Evolutionary conservation across 2,329 filamentous ascomycete species (phyloP), one percentile per base, ranked within the genome.

Genomic region (Fusarium citri): DNA sequence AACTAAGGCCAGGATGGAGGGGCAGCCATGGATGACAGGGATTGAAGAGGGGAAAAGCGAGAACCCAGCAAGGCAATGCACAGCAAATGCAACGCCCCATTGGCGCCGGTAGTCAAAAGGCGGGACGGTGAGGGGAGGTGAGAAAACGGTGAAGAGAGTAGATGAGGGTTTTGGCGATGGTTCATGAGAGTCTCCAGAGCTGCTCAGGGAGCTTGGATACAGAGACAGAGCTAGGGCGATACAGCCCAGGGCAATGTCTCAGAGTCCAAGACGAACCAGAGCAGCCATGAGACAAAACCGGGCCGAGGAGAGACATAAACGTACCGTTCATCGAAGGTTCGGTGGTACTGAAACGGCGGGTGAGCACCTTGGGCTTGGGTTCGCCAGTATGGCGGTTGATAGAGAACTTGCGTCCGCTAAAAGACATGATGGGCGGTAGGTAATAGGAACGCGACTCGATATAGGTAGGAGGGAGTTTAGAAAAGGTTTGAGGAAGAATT

Each of bases 331-430:
- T 73, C 65, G 83, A 85, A n/a, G 87, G 84, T 73, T 90, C 87
- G 65, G 83, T 84, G 50, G 85, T 83, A 73, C 87, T 90, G 76
- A 89, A 90, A 71, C 88, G 85, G 67, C 88, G 83, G 45, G 79
- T 76, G 40, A 80, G 77, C 49, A 53, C n/a, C 49, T 53, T 53
- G 42, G 83, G 81, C 76, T 88, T 85, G 64, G 88, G 88, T 42
- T 86, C 84, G 73, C 88, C 88, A 55, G 88, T 89, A 76, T 89
- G 87, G 76, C 88, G 84, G 80, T 91, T 90, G 81, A 91, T 90
- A 68, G 87, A 89, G 79, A 90, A 90, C 77, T 89, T 89, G 81
- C 88, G 87, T 64, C 84, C 84, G 76, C 82, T 80, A 74, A 87
- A 69, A 37, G 66, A 87, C 82, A 86, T 86, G 57, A 74, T 81